phyloP scores from a whole-genome alignment of 129 eudicot species.

The Dittrichia graveolens region DNA sequence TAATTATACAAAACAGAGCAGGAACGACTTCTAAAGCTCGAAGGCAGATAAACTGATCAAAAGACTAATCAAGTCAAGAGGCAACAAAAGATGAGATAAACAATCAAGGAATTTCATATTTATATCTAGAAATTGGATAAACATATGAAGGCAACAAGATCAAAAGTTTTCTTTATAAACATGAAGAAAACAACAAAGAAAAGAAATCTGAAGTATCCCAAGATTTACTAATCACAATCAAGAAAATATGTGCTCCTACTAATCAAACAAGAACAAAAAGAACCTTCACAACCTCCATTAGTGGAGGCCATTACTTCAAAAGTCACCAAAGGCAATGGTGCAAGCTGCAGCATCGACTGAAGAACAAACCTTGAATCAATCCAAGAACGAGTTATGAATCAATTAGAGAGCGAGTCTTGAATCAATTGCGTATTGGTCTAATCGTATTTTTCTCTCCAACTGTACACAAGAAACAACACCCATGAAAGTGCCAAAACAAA shows the following conservation, averaged over 20 bases:
- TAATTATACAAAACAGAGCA: too few species aligned
- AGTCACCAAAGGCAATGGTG: constrained; percentile 10
- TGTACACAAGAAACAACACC: constrained; percentile 77
- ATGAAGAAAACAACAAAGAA: constrained; percentile 11
- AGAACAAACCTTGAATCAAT: not conserved
- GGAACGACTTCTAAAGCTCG: too few species aligned
- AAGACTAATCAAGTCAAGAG: not conserved
- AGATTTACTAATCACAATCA: constrained; percentile 32
- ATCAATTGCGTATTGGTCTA: constrained; percentile 25
- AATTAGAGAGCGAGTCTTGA: constrained; percentile 2
- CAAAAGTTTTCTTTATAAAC: constrained; percentile 7
- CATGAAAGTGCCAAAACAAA: constrained; percentile 65
- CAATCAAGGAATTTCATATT: constrained; percentile 29
- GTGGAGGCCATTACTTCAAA: constrained; percentile 30
- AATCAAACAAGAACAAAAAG: constrained; percentile 26
- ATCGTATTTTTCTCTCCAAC: constrained; percentile 96
- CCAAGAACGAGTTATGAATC: not conserved
- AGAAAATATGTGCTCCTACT: constrained; percentile 31
- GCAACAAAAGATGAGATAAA: not conserved
- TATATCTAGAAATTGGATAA: constrained; percentile 18
- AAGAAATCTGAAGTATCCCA: constrained; percentile 11
- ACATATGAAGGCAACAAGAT: constrained; percentile 27
- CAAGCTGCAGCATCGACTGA: constrained; percentile 17
- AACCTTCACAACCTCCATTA: constrained; percentile 38
- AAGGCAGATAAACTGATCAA: too few species aligned